Evolutionary conservation across 164 flowering plant species (phyloP).

Genomic region (Magnolia kwangsiensis): DNA sequence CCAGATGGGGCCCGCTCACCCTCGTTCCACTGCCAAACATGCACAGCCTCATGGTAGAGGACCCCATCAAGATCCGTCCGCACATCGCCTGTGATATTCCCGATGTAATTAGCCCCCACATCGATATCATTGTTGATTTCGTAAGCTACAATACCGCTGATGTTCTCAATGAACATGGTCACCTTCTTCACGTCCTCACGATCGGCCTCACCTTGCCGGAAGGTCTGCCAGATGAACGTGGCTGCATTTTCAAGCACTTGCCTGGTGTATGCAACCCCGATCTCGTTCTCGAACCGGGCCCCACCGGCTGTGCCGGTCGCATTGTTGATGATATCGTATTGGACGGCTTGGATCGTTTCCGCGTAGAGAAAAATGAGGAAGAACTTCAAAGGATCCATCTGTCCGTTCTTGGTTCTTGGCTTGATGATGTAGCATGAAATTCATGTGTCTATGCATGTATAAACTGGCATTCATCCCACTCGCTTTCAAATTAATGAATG

Average conservation of each 20-base stretch:
- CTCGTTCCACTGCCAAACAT: slow-evolving; percentile 72
- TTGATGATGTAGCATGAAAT: background rate
- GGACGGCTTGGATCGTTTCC: slow-evolving; percentile 27
- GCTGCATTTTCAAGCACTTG: slow-evolving; percentile 42
- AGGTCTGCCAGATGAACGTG: slow-evolving; percentile 48
- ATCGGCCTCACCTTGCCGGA: slow-evolving; percentile 38
- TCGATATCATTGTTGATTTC: slow-evolving; percentile 38
- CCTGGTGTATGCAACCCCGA: slow-evolving; percentile 32
- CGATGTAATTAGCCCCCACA: slow-evolving; percentile 38
- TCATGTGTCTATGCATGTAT: too few species aligned
- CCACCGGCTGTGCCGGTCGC: slow-evolving; percentile 48
- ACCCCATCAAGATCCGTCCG: slow-evolving; percentile 48
- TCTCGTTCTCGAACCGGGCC: slow-evolving; percentile 31
- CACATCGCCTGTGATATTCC: slow-evolving; percentile 37
- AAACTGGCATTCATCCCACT: too few species aligned
- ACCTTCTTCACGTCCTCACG: slow-evolving; percentile 34
- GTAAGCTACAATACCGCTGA: slow-evolving; percentile 44
- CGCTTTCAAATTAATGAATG: too few species aligned
- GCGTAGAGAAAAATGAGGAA: slow-evolving; percentile 14
- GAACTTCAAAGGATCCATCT: background rate
- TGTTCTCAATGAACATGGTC: slow-evolving; percentile 33
- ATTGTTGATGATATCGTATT: slow-evolving; percentile 37
- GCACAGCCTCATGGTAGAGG: slow-evolving; percentile 53
- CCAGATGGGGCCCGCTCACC: slow-evolving; percentile 24
- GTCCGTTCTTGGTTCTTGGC: background rate